phyloP scores from a whole-genome alignment of 2,329 filamentous ascomycete genomes.

The Beauveria brongniartii region DNA sequence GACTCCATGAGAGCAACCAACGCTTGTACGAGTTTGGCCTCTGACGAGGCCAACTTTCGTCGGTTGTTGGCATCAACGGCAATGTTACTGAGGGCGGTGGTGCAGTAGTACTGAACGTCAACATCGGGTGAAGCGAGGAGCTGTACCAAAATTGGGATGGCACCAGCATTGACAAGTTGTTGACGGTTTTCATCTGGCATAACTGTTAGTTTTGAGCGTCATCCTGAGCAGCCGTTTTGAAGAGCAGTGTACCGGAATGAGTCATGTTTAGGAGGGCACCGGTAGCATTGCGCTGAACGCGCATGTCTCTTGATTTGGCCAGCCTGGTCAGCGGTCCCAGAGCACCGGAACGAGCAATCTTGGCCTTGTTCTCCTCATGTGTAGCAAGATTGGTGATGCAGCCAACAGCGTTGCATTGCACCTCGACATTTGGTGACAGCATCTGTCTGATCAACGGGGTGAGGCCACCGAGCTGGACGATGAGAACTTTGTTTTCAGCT shows the following conservation, averaged over 20 bases:
- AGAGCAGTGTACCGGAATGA: conserved; percentile 66
- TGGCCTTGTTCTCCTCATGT: conserved; percentile 98
- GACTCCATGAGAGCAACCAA: conserved; percentile 96
- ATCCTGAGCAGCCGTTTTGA: conserved; percentile 1
- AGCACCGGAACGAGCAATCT: conserved; percentile 91
- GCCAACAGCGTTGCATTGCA: conserved; percentile 97
- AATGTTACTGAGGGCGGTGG: conserved; percentile 96
- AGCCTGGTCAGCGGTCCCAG: conserved; percentile 83
- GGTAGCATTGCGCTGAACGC: conserved; percentile 94
- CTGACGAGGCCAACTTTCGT: conserved; percentile 82
- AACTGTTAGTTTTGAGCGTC: conserved; percentile 15
- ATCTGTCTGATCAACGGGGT: conserved; percentile 93
- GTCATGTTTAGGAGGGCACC: conserved; percentile 98
- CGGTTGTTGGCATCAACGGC: conserved; percentile 89
- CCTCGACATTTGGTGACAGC: conserved; percentile 95
- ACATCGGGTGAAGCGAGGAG: conserved; percentile 88
- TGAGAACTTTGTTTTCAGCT: conserved; percentile 98
- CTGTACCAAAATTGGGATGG: conserved; percentile 95
- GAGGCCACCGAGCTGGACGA: conserved; percentile 85
- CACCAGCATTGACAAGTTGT: conserved; percentile 92
- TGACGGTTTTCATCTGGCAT: conserved; percentile 85
- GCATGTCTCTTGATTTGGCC: conserved; percentile 97
- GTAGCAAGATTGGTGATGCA: conserved; percentile 98
- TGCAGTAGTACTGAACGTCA: conserved; percentile 99
- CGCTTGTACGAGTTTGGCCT: conserved; percentile 85